Percentiles rank a stretch among this genome's conserved stretches.
phyloP scores from a whole-genome alignment of 805 yeast species.

The Saturnispora mendoncae region DNA sequence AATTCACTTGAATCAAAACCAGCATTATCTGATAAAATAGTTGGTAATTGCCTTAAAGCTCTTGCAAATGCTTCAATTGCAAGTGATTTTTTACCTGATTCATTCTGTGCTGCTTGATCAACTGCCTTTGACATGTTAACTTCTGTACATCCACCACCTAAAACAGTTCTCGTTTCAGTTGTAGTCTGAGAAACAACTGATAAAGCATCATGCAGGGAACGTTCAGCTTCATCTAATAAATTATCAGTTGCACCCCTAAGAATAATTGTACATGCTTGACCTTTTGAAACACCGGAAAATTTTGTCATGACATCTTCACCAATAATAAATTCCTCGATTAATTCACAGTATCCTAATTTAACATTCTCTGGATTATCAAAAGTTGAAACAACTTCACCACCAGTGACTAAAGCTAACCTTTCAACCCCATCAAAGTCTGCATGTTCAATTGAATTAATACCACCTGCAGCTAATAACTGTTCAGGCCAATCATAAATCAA shows the following conservation, averaged over 20 bases:
- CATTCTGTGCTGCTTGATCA: constrained; percentile 84
- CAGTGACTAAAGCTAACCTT: constrained; percentile 91
- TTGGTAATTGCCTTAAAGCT: constrained; percentile 91
- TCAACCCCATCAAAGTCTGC: constrained; percentile 98
- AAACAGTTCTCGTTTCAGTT: constrained; percentile 79
- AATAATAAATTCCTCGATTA: constrained; percentile 83
- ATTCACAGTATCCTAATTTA: constrained; percentile 78
- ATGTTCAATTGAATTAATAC: constrained; percentile 89
- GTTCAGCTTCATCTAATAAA: constrained; percentile 94
- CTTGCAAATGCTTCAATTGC: constrained; percentile 93
- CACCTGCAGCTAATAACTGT: constrained; percentile 80
- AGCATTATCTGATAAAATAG: constrained; percentile 93
- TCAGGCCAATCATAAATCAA: constrained; percentile 97
- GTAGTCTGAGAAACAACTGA: constrained; percentile 95
- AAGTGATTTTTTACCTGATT: constrained; percentile 83
- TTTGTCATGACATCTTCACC: constrained; percentile 89
- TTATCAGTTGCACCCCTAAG: constrained; percentile 98
- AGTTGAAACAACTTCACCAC: constrained; percentile 96
- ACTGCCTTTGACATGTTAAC: constrained; percentile 96
- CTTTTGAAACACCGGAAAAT: constrained; percentile 92
- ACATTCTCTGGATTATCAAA: constrained; percentile 88
- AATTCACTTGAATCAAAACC: constrained; percentile 92
- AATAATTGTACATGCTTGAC: constrained; percentile 93
- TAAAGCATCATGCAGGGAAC: constrained; percentile 94
- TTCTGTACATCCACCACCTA: constrained; percentile 91